Percentiles rank a stretch among this genome's conserved stretches.
These are phyloP conservation scores for Zizania latifolia DNA, from an alignment of 176 grass and related monocot genomes.

Conservation along the genomic window DNA sequence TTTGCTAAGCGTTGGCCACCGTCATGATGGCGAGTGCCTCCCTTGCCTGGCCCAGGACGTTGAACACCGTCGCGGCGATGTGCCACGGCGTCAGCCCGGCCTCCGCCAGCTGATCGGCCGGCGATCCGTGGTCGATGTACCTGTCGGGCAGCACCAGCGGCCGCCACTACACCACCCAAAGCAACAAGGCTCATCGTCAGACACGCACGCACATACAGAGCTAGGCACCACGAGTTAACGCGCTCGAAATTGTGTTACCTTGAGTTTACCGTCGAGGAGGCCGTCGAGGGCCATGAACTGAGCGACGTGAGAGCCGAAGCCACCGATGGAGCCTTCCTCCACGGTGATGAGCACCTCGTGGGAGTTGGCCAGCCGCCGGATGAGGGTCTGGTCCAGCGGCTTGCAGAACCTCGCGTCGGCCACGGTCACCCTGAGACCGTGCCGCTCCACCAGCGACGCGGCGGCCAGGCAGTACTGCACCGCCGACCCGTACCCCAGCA, in stretches of 20 bases:
- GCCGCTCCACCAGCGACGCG: conserved; percentile 43
- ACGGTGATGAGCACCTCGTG: conserved; percentile 94
- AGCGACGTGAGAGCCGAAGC: conserved; percentile 88
- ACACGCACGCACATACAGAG: no score
- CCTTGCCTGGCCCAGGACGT: conserved; percentile 80
- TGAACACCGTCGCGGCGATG: conserved; percentile 92
- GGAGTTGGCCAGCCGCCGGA: conserved; percentile 61
- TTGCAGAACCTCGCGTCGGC: conserved; percentile 96
- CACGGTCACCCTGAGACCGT: conserved; percentile 73
- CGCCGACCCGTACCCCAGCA: conserved; percentile 82
- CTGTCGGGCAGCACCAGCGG: conserved; percentile 83
- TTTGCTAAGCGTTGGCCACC: conserved; percentile 19
- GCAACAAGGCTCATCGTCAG: background rate
- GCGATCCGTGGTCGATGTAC: conserved; percentile 90
- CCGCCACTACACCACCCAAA: conserved; percentile 65
- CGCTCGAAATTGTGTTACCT: no score
- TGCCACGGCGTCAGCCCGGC: conserved; percentile 87
- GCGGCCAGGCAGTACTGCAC: conserved; percentile 85
- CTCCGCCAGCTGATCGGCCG: conserved; percentile 75
- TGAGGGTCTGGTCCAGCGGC: conserved; percentile 75
- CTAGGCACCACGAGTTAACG: no score
- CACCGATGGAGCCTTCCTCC: conserved; percentile 95
- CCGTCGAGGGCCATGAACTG: conserved; percentile 93
- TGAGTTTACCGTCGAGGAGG: conserved; percentile 76
- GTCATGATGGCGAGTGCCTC: conserved; percentile 87